Evolutionary conservation across 2,329 filamentous ascomycete genomes (phyloP).

Genomic region (Cordyceps javanica): DNA sequence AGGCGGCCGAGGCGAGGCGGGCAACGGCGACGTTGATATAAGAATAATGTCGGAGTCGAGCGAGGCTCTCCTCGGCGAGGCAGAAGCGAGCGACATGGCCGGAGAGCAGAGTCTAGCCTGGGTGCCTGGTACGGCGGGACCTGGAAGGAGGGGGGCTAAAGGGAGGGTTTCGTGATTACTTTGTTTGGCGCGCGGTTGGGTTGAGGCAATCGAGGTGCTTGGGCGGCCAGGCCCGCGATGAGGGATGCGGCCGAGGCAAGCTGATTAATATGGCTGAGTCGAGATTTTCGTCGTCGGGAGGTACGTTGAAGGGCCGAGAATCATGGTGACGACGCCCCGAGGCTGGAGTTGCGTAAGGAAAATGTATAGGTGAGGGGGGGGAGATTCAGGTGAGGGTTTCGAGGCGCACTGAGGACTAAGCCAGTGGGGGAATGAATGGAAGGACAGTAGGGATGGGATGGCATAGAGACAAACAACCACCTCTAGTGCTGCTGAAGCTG

Average conservation of each 20-base stretch:
- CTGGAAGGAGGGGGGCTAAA: neutral
- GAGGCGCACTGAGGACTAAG: neutral
- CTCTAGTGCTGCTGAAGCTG: too few relatives aligned
- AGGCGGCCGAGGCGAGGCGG: neutral
- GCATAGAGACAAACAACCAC: too few relatives aligned
- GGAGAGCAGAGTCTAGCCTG: neutral
- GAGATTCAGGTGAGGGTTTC: neutral
- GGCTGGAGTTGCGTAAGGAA: neutral
- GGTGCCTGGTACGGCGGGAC: constrained; percentile 3
- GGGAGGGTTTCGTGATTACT: neutral
- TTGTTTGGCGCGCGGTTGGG: neutral
- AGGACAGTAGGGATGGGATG: neutral
- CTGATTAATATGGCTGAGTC: neutral
- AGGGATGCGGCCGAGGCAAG: neutral
- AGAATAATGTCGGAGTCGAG: neutral
- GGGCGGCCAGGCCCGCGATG: neutral
- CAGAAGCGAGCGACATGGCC: constrained; percentile 8
- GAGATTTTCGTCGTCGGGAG: neutral
- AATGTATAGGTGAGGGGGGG: neutral
- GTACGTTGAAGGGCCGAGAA: neutral
- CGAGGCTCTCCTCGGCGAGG: constrained; percentile 6
- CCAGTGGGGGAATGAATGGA: neutral
- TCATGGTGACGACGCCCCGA: neutral
- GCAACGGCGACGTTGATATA: constrained; percentile 1
- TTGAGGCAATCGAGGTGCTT: too few relatives aligned